phyloP scores from a whole-genome alignment of 2,329 filamentous ascomycete species.

The Trichoderma pleuroti region DNA sequence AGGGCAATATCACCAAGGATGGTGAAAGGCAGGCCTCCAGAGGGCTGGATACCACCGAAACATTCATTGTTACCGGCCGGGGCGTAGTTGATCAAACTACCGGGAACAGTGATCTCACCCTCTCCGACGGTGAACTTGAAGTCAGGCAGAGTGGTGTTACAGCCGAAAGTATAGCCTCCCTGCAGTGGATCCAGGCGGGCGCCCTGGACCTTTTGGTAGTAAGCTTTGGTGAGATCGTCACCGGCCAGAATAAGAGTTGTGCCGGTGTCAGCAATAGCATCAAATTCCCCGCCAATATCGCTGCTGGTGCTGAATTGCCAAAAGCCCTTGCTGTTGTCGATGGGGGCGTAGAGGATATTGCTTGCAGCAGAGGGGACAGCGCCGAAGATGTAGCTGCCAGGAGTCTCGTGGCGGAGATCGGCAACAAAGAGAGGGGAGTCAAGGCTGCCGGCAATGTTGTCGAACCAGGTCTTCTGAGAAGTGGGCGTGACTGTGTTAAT shows the following conservation, averaged over 20 bases:
- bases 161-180: constrained; percentile 46
- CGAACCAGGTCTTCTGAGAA: constrained; percentile 43
- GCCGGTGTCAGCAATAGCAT: constrained; percentile 54
- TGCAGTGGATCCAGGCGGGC: constrained; percentile 33
- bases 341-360: constrained; percentile 56
- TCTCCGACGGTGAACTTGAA: constrained; percentile 54
- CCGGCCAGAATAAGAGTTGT: constrained; percentile 61
- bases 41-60: constrained; percentile 65
- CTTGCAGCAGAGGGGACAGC: constrained; percentile 59
- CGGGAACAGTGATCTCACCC: constrained; percentile 53
- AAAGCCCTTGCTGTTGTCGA: constrained; percentile 61
- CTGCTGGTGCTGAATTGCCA: constrained; percentile 45
- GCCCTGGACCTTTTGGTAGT: constrained; percentile 44
- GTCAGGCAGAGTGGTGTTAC: constrained; percentile 43
- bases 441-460: constrained; percentile 28
- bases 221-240: constrained; percentile 45
- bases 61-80: constrained; percentile 47
- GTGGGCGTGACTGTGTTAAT: constrained; percentile 42
- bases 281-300: constrained; percentile 29
- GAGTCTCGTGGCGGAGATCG: constrained; percentile 51
- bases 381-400: constrained; percentile 71
- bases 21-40: constrained; percentile 42
- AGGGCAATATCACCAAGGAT: constrained; percentile 61
- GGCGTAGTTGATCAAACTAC: constrained; percentile 50
- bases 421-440: constrained; percentile 59